A percentile compares a stretch with the other conserved stretches of the same genome.
phyloP scores from a whole-genome alignment of 1,284 basidiomycete genomes.

The Exobasidium rhododendri region DNA sequence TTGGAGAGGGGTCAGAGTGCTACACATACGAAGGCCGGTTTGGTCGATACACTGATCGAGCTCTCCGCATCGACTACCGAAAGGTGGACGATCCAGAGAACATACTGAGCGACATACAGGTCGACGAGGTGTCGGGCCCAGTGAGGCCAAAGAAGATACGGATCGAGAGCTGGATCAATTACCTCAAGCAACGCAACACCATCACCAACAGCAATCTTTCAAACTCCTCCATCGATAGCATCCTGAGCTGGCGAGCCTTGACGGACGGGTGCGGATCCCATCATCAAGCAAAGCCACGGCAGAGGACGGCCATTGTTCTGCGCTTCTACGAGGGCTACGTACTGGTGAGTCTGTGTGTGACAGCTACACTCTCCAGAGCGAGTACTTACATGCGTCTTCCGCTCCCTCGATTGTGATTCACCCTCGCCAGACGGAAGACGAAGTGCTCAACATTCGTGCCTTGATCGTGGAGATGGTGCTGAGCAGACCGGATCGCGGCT shows the following conservation, averaged over 20 bases:
- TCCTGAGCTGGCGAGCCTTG: background rate
- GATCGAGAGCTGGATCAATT: background rate
- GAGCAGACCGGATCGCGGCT: background rate
- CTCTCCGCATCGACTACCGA: background rate
- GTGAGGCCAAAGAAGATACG: background rate
- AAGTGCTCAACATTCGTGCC: background rate
- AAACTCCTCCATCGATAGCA: background rate
- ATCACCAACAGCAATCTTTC: background rate
- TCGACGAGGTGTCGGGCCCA: background rate
- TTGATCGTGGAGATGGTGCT: background rate
- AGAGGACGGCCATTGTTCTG: background rate
- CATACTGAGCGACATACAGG: background rate
- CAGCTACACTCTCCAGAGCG: no score
- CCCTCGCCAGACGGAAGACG: background rate
- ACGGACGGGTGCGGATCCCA: background rate
- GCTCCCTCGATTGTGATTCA: no score
- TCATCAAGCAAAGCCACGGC: background rate
- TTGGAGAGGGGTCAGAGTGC: background rate
- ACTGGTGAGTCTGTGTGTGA: background rate
- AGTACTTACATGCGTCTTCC: no score
- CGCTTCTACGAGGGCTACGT: background rate
- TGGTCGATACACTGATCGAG: background rate
- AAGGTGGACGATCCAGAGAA: background rate
- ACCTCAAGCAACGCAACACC: background rate
- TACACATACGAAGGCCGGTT: background rate